Conservation (phyloP, 1,284 basidiomycete genomes). For the Mycena citricolor region DNA sequence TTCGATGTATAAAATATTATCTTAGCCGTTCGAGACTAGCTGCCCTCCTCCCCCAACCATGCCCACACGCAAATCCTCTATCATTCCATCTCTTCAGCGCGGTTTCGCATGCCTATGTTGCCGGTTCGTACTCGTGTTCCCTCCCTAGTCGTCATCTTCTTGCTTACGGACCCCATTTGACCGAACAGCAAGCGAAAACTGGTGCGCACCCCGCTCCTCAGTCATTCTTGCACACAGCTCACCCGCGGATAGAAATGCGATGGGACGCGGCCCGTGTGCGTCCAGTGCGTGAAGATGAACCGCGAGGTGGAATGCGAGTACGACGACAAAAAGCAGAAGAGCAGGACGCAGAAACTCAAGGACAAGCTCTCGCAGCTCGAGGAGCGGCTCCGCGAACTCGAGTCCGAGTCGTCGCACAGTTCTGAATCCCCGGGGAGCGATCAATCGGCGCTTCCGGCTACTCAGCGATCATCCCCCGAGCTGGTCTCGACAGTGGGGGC, state of each 20-base stretch:
- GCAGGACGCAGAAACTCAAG: conserved; percentile 58
- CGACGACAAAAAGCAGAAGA: conserved; percentile 61
- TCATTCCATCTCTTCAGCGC: conserved; percentile 43
- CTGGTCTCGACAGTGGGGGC: conserved; percentile 11
- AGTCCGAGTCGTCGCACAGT: conserved; percentile 35
- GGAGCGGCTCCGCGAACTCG: conserved; percentile 53
- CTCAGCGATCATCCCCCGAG: conserved; percentile 18
- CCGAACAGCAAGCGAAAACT: conserved; percentile 55
- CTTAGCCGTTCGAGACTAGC: too few relatives aligned
- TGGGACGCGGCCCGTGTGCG: conserved; percentile 54
- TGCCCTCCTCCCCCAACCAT: conserved; percentile 6
- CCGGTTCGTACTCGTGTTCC: conserved; percentile 36
- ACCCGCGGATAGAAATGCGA: conserved; percentile 53
- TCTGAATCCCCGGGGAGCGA: conserved; percentile 23
- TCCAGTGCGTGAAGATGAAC: conserved; percentile 57
- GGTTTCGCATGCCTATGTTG: conserved; percentile 60
- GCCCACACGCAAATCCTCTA: conserved; percentile 16
- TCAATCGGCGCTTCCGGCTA: conserved; percentile 12
- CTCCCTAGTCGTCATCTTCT: too few relatives aligned
- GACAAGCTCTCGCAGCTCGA: conserved; percentile 56
- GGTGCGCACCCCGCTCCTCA: conserved; percentile 35
- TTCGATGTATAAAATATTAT: conserved; percentile 10
- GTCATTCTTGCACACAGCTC: too few relatives aligned
- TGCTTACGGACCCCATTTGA: conserved; percentile 2
- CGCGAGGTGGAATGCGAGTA: conserved; percentile 54